These are phyloP conservation scores for Ophiostoma quercus DNA, from an alignment of 2,329 filamentous ascomycete species.

Conservation along the genomic window DNA sequence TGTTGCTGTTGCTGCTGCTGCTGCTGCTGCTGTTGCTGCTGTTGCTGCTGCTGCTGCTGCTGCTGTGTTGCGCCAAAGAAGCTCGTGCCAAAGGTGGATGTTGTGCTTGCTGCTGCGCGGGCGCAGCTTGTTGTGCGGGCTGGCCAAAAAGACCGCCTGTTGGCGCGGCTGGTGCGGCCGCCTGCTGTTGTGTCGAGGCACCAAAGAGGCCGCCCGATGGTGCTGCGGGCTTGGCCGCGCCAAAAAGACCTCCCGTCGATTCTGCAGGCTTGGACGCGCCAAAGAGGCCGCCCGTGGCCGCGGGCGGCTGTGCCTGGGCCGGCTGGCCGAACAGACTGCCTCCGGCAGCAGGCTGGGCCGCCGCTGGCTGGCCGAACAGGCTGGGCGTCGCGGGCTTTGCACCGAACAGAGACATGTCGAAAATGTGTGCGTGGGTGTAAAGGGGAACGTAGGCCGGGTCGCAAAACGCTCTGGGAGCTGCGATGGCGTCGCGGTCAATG, in stretches of 20 bases:
- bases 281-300: slow-evolving; percentile 30
- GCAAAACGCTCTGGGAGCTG: no score
- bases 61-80: slow-evolving; percentile 25
- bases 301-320: slow-evolving; percentile 13
- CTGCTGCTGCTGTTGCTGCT: slow-evolving; percentile 5
- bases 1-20: no score
- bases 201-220: slow-evolving; percentile 19
- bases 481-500: no score
- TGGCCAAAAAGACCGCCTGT: neutral
- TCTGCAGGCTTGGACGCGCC: no score
- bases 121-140: slow-evolving; percentile 29
- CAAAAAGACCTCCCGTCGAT: no score
- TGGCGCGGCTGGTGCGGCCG: slow-evolving; percentile 35
- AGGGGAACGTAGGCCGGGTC: neutral
- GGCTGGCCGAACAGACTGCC: slow-evolving; percentile 22
- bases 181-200: slow-evolving; percentile 21
- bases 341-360: slow-evolving; percentile 8
- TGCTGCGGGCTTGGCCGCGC: slow-evolving; percentile 19
- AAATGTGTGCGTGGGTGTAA: neutral
- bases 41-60: slow-evolving; percentile 18
- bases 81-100: slow-evolving; percentile 25
- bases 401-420: slow-evolving; percentile 28
- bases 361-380: slow-evolving; percentile 20
- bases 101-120: slow-evolving; percentile 28
- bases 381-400: slow-evolving; percentile 24